Conservation (phyloP, 352 stramenopile species). For the Pythium phragmiticola region DNA sequence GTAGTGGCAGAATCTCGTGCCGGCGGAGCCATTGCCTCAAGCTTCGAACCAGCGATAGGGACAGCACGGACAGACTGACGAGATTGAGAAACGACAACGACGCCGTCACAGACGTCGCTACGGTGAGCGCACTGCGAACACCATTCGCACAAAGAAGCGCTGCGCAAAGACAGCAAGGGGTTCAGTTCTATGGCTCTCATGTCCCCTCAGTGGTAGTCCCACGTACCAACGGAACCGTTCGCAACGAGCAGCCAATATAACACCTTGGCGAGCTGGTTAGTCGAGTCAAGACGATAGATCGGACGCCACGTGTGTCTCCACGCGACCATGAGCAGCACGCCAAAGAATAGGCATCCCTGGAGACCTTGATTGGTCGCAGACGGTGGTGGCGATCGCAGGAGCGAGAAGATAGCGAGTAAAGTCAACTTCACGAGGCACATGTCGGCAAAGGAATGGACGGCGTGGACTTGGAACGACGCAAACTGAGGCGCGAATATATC, state of each 20-base stretch:
- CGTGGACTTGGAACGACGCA: conserved; percentile 42
- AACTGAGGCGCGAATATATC: conserved; percentile 57
- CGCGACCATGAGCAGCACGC: conserved; percentile 27
- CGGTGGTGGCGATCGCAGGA: conserved; percentile 42
- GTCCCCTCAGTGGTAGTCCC: not conserved
- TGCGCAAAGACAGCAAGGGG: conserved; percentile 11
- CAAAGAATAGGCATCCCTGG: conserved; percentile 51
- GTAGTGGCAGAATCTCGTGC: not conserved
- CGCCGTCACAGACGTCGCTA: conserved; percentile 49
- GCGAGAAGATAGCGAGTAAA: conserved; percentile 51
- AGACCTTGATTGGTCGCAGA: conserved; percentile 41
- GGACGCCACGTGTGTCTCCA: conserved; percentile 25
- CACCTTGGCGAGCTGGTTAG: conserved; percentile 34
- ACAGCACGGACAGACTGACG: conserved; percentile 26
- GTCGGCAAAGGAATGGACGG: conserved; percentile 33
- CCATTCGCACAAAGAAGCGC: conserved; percentile 54
- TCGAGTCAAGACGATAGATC: conserved; percentile 40
- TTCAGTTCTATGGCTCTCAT: not conserved
- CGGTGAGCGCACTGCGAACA: conserved; percentile 60
- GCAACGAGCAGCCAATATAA: conserved; percentile 41
- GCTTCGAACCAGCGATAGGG: conserved; percentile 21
- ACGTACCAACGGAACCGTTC: conserved; percentile 54
- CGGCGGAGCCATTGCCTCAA: conserved; percentile 9
- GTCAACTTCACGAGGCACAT: conserved; percentile 47
- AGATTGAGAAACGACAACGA: conserved; percentile 52